Evolutionary conservation across 2,329 filamentous ascomycete genomes (phyloP), one percentile per base, ranked within the genome.

Genomic region (Aspergillus candidus): DNA sequence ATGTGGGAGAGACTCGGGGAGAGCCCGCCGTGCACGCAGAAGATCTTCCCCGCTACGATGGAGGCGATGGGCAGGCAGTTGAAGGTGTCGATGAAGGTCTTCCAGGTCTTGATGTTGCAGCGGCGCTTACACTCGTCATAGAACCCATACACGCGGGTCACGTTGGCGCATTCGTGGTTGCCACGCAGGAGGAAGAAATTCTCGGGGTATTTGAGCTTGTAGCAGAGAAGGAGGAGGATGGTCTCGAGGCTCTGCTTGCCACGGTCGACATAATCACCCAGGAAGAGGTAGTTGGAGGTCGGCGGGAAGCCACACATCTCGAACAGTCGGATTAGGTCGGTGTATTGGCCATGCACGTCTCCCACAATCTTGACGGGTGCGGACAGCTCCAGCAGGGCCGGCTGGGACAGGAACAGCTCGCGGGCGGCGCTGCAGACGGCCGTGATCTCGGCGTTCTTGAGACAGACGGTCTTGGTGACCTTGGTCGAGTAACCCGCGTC

Each of bases 251-350:
- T 94, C 67, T 96, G 89, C 73, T 97, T 97, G 57, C 91, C 91
- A 43, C 91, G 83, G 66, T 97, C 91, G 60, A 97, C 91, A 63
- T 97, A 97, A 66, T 97, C 91, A 40, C 91, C 91, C 4, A 97
- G 75, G 69, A 96, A 97, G 40, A 97, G 77, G 62, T 88, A 97
- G 72, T 97, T 97, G 32, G 89, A 81, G 50, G 80, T 84, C 2
- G 91, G 91, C 6, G 91, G 91, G 61, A 96, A 97, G 4, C 91
- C 91, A 63, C 91, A 96, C 90, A 96, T 96, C 67, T 97, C 91
- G 61, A 97, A 97, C 79, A 97, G 88, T 51, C 91, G 83, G 59
- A 97, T 94, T 40, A 97, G 73, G 67, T 97, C 91, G 10, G 89
- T 94, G 66, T 95, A 97, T 68, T 97, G 91, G 40, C 91, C 91